Evolutionary conservation across 1,284 basidiomycete genomes (phyloP), one percentile per base, ranked within the genome.

Genomic region (Kwoniella shivajii): DNA sequence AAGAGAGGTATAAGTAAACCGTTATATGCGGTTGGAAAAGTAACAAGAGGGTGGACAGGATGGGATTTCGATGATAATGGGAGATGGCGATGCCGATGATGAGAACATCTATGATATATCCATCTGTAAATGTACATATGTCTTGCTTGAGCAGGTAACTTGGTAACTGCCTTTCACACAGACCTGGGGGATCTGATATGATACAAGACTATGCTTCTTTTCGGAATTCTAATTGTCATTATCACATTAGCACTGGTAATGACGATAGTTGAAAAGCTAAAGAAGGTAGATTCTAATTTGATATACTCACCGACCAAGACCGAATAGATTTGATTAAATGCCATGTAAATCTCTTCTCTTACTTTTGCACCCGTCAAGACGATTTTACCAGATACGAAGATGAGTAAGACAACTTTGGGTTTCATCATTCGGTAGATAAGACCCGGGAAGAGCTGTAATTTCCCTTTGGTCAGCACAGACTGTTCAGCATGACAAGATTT

Each of bases 361-460:
- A 97, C 93, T 87, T 99, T 99, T 43, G 95, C 96, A 77, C 96
- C 95, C 16, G 96, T 99, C 72, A 99, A 82, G 59, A 99, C 95
- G 69, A 99, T 98, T 83, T 99, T 99, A 58, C 96, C 96, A 18
- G 93, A 98, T 11, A 99, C 96, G 79, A 99, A 99, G 75, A 99
- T 99, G 56, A 99, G 84, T 33, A 99, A 82, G 51, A 99, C 96
- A 64, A 99, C 96, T 81, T 99, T 99, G 13, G 96, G 96, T 80
- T 99, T 98, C 80, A 98, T 90, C 96, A 99, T 99, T 69, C 96
- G 90, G 76, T 99, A 99, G 77, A 99, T 99, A 44, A 99, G 84
- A 71, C 96, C 95, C 57, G 96, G 96, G 86, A 99, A 99, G 54
- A 99, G 82, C 92, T 97, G 65, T 2, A 38, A 6, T 6, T 7